Evolutionary conservation across 2,329 filamentous ascomycete species (phyloP).

Genomic region (Fusarium phyllophilum): DNA sequence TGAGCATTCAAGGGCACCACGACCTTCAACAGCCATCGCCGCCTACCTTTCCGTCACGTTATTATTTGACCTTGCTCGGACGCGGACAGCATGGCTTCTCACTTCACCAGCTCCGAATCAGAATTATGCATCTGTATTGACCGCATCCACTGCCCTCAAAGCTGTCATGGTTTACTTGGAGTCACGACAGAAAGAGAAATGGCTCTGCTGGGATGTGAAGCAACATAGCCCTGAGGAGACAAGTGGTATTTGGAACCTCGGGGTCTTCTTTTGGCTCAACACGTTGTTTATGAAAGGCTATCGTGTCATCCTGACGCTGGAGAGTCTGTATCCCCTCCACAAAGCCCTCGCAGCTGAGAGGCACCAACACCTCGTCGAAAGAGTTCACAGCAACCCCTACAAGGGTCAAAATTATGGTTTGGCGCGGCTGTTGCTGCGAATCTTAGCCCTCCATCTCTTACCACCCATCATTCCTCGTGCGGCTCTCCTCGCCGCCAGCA

Average conservation of each 20-base stretch:
- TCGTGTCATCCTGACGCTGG: not conserved
- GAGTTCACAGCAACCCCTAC: fast-evolving
- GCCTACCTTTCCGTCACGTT: not conserved
- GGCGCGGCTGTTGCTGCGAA: fast-evolving
- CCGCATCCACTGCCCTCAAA: not conserved
- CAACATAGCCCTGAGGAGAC: not conserved
- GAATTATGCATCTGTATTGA: not conserved
- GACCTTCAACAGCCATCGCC: not conserved
- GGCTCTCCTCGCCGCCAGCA: not conserved
- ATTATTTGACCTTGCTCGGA: not conserved
- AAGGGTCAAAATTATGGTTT: not conserved
- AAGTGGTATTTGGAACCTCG: not conserved
- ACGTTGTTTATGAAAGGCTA: not conserved
- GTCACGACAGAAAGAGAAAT: not conserved
- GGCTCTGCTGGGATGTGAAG: not conserved
- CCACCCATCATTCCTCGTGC: not conserved
- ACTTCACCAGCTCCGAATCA: fast-evolving
- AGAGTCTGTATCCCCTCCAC: not conserved
- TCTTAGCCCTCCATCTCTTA: fast-evolving
- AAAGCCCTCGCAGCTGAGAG: fast-evolving
- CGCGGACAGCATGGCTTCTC: not conserved
- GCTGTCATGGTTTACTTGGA: not conserved
- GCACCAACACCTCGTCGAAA: fast-evolving
- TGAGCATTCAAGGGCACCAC: not conserved
- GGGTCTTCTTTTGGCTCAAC: not conserved